A percentile compares a stretch with the other conserved stretches of the same genome.
These are phyloP conservation scores for Zygotorulaspora danielsina DNA, from an alignment of 805 yeast genomes.

Conservation along the genomic window DNA sequence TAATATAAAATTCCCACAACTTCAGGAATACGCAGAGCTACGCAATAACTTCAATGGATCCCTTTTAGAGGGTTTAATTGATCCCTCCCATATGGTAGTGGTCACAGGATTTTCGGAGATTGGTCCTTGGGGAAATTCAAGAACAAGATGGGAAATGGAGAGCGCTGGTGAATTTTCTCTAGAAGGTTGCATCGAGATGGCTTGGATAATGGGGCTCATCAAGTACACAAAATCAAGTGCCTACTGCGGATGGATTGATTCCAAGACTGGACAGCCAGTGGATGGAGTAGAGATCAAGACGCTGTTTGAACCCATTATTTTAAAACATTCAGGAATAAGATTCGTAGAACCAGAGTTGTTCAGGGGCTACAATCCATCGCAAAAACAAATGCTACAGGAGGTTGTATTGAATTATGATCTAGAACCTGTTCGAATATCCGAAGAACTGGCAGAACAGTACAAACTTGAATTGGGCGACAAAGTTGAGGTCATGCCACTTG, in stretches of 20 bases:
- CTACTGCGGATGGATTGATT: slow-evolving; percentile 57
- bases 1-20: slow-evolving; percentile 72
- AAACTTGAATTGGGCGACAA: slow-evolving; percentile 74
- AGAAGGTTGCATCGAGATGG: slow-evolving; percentile 89
- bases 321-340: slow-evolving; percentile 81
- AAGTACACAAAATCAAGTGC: slow-evolving; percentile 68
- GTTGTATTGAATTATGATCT: slow-evolving; percentile 80
- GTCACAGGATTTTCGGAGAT: slow-evolving; percentile 88
- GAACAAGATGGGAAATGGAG: slow-evolving; percentile 95
- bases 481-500: slow-evolving; percentile 69
- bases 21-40: slow-evolving; percentile 57
- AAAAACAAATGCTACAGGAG: slow-evolving; percentile 78
- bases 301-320: slow-evolving; percentile 71
- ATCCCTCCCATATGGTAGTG: slow-evolving; percentile 72
- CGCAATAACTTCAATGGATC: slow-evolving; percentile 43
- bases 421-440: slow-evolving; percentile 76
- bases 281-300: slow-evolving; percentile 75
- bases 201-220: slow-evolving; percentile 89
- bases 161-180: slow-evolving; percentile 75
- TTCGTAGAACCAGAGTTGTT: slow-evolving; percentile 83
- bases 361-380: slow-evolving; percentile 71
- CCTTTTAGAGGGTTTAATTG: slow-evolving; percentile 69
- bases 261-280: slow-evolving; percentile 65
- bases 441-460: slow-evolving; percentile 78
- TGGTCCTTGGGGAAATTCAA: slow-evolving; percentile 89